phyloP scores from a whole-genome alignment of 371 early-diverging fungal species.

The Mortierella sp. region DNA sequence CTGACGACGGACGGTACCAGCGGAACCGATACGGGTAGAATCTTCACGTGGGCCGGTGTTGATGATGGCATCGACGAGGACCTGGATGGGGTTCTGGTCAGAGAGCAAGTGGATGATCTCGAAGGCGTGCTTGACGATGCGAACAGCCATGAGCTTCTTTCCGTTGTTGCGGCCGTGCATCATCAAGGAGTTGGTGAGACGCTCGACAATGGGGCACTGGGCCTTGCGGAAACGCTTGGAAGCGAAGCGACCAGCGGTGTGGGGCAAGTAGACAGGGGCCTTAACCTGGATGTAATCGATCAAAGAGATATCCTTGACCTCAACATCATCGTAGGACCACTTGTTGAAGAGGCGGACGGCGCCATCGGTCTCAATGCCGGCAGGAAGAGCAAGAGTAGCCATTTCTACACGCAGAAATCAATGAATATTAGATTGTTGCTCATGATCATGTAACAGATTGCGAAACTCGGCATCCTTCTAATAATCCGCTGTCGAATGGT shows the following conservation, averaged over 20 bases:
- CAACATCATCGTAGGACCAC: slow-evolving; percentile 96
- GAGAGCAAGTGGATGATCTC: slow-evolving; percentile 99
- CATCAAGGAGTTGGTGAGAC: slow-evolving; percentile 99
- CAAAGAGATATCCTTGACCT: slow-evolving; percentile 96
- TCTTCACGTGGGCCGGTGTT: slow-evolving; percentile 99
- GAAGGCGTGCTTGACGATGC: slow-evolving; percentile 99
- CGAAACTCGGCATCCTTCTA: not conserved
- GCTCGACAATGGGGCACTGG: slow-evolving; percentile 99
- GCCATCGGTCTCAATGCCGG: slow-evolving; percentile 75
- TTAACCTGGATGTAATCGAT: slow-evolving; percentile 96
- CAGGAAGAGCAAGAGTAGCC: slow-evolving; percentile 76
- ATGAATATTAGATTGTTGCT: not conserved
- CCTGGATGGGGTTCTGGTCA: slow-evolving; percentile 99
- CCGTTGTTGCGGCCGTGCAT: slow-evolving; percentile 99
- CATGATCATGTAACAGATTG: not conserved
- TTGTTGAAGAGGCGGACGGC: slow-evolving; percentile 90
- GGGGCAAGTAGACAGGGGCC: slow-evolving; percentile 96
- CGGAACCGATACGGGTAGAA: slow-evolving; percentile 99
- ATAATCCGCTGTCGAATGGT: not conserved
- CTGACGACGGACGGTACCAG: slow-evolving; percentile 99
- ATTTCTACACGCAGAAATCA: slow-evolving; percentile 50
- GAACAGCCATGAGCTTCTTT: slow-evolving; percentile 99
- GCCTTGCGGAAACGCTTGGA: slow-evolving; percentile 99
- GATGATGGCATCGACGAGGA: slow-evolving; percentile 99
- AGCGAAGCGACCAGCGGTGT: slow-evolving; percentile 99